Evolutionary conservation across 192 early-diverging fungal species (phyloP), one percentile per base, ranked within the genome.

Genomic region (Coemansia sp.): DNA sequence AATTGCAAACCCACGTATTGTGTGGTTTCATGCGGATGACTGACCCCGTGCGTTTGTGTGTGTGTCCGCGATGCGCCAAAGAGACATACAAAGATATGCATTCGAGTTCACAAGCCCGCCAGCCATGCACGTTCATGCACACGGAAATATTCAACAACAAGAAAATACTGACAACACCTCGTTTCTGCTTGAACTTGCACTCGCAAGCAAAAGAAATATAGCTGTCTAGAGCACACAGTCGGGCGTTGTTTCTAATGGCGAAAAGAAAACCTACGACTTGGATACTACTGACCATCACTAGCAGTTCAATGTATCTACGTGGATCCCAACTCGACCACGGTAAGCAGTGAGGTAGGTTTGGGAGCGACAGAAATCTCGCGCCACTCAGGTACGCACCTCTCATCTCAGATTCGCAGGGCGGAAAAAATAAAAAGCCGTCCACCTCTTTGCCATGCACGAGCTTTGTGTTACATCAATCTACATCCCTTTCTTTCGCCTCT

Each of bases 11-110:
- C 2, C 4, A 58, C 31, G 29, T 23, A 19, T 48, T 48, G 46
- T 21, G 27, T 7, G 29, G 15, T 34, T 32, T 32, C 29, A 58
- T 58, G 55, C 55, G 27, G 55, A 17, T 32, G 29, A 58, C 29
- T 58, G 55, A 58, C 55, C 55, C 29, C 55, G 55, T 58, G 55
- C 27, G 44, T 57, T 57, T 27, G 19, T 21, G 50, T 25, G 50
- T 27, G 50, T 51, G 50, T 25, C 50, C 50, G 4, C 50, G 23
- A 51, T 51, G 50, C 51, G 25, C 3, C 51, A 48, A 21, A 48
- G 19, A 48, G 19, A 23, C 19, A 48, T 15, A 29, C 51, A 53
- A 53, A 51, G 23, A 25, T 10, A 51, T 15, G 27, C 51, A 55
- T 29, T 31, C 25, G n/a, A 21, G 46, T 21, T 48, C 3, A 48